phyloP scores from a whole-genome alignment of 768 basidiomycete genomes.

The Pholiota molesta region DNA sequence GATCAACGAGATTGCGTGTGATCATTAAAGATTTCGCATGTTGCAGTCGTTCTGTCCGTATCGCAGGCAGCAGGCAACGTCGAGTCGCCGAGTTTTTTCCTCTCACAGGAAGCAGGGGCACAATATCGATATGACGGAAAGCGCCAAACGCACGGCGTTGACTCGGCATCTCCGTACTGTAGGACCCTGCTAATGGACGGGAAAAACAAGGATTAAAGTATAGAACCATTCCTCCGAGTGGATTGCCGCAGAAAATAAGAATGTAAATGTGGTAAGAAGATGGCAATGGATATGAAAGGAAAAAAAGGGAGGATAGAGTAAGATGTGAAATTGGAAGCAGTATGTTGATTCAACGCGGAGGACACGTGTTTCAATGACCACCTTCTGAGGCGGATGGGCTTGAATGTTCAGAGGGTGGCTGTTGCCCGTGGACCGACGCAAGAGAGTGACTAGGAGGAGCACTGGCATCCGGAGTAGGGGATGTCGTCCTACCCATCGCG shows the following conservation, averaged over 20 bases:
- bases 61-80: constrained; percentile 6
- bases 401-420: constrained; percentile 65
- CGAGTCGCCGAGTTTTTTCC: constrained; percentile 9
- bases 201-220: constrained; percentile 5
- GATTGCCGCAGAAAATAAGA: constrained; percentile 28
- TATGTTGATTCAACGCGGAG: constrained; percentile 26
- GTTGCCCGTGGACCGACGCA: constrained; percentile 59
- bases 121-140: background rate
- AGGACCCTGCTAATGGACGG: background rate
- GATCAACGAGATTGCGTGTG: constrained; percentile 11
- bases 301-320: constrained; percentile 30
- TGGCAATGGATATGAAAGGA: constrained; percentile 27
- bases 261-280: constrained; percentile 23
- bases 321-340: constrained; percentile 31
- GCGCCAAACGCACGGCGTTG: constrained; percentile 6
- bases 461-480: constrained; percentile 63
- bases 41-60: background rate
- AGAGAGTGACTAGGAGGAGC: constrained; percentile 48
- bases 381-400: constrained; percentile 55
- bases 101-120: constrained; percentile 4
- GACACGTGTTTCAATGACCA: constrained; percentile 42
- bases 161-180: background rate
- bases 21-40: constrained; percentile 2
- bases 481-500: constrained; percentile 53
- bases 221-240: constrained; percentile 31